Evolutionary conservation across 2,329 filamentous ascomycete species (phyloP).

Genomic region (Diaporthe destruens): DNA sequence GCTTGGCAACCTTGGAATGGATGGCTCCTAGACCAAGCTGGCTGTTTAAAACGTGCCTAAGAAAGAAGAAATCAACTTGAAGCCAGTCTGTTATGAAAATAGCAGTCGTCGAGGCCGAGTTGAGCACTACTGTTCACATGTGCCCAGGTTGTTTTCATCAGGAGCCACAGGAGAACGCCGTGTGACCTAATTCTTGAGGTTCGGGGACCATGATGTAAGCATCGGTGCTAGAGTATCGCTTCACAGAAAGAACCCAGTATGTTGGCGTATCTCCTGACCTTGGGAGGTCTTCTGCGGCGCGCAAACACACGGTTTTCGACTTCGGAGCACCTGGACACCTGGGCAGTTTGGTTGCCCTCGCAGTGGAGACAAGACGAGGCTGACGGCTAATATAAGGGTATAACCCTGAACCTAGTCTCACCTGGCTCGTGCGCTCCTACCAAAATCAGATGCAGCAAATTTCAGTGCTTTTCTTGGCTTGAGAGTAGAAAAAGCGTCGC

Average conservation of each 20-base stretch:
- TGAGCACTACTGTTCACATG: background rate
- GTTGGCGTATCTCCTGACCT: too few species aligned
- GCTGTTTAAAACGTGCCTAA: conserved; percentile 24
- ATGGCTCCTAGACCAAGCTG: background rate
- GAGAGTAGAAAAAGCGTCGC: background rate
- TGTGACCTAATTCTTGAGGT: background rate
- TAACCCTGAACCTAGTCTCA: background rate
- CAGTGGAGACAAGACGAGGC: background rate
- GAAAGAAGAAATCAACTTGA: background rate
- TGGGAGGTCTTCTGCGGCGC: too few species aligned
- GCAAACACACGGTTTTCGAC: background rate
- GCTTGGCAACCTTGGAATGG: conserved; percentile 28
- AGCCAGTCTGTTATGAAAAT: background rate
- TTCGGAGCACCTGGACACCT: background rate
- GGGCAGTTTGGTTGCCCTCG: background rate
- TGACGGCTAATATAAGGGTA: background rate
- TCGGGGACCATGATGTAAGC: background rate
- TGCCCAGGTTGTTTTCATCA: background rate
- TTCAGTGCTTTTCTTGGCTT: conserved; percentile 14
- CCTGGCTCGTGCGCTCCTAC: conserved; percentile 11
- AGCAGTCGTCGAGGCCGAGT: conserved; percentile 1
- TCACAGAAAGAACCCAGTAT: background rate
- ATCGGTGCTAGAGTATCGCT: too few species aligned
- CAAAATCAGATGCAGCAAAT: conserved; percentile 13
- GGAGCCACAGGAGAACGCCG: too few species aligned